Evolutionary conservation across 1,284 basidiomycete genomes (phyloP).

Genomic region (Ustilago trichophora): DNA sequence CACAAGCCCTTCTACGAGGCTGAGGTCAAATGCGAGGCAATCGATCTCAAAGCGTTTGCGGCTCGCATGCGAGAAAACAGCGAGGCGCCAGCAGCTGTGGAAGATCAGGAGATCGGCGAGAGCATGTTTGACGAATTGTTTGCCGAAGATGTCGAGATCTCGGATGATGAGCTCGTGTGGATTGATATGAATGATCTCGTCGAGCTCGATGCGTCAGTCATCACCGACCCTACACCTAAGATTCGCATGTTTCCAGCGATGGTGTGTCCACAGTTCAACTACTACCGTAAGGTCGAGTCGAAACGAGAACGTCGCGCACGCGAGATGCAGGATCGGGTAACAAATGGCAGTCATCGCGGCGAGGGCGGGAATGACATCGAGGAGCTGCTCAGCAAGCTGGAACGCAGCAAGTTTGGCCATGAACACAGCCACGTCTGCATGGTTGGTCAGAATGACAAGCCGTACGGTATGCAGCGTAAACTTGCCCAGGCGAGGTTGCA

Average conservation of each 20-base stretch:
- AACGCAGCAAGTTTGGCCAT: slow-evolving; percentile 79
- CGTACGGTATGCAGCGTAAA: slow-evolving; percentile 76
- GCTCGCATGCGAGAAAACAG: slow-evolving; percentile 73
- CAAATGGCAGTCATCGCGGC: neutral
- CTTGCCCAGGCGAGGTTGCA: slow-evolving; percentile 72
- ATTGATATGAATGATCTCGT: slow-evolving; percentile 83
- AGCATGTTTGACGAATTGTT: slow-evolving; percentile 52
- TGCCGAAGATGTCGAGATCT: slow-evolving; percentile 26
- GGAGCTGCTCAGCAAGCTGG: slow-evolving; percentile 31
- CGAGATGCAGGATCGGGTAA: slow-evolving; percentile 22
- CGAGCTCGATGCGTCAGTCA: slow-evolving; percentile 75
- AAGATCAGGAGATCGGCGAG: slow-evolving; percentile 57
- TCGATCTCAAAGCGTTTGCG: slow-evolving; percentile 81
- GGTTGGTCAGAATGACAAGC: slow-evolving; percentile 69
- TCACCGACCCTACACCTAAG: slow-evolving; percentile 66
- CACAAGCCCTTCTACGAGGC: slow-evolving; percentile 94
- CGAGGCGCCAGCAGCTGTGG: slow-evolving; percentile 39
- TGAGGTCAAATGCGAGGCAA: slow-evolving; percentile 80
- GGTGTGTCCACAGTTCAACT: slow-evolving; percentile 83
- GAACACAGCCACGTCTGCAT: slow-evolving; percentile 88
- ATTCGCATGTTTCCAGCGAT: slow-evolving; percentile 79
- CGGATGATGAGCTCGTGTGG: slow-evolving; percentile 71
- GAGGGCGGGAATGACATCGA: slow-evolving; percentile 16
- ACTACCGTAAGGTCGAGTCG: slow-evolving; percentile 72
- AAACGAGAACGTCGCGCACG: slow-evolving; percentile 67